Evolutionary conservation across 2,329 filamentous ascomycete species (phyloP).

Genomic region (Cordyceps militaris): DNA sequence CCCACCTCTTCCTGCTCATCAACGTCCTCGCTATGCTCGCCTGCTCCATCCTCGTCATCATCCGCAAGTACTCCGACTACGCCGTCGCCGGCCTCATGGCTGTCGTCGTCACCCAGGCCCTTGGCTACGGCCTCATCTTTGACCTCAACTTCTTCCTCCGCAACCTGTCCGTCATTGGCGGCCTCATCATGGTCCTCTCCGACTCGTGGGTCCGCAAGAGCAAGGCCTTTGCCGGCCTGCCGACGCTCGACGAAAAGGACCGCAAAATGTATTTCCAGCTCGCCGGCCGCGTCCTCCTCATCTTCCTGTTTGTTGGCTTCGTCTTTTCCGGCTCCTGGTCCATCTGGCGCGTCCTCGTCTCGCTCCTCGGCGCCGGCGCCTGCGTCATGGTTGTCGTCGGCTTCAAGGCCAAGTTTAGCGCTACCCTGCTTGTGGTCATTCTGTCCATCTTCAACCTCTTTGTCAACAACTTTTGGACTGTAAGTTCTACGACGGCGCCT

Average conservation of each 20-base stretch:
- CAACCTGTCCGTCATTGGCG: constrained; percentile 95
- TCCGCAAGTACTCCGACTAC: constrained; percentile 86
- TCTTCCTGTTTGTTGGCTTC: constrained; percentile 96
- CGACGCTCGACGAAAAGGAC: constrained; percentile 95
- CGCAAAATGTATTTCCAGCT: constrained; percentile 99
- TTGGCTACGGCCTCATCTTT: constrained; percentile 96
- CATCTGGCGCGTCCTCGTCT: constrained; percentile 79
- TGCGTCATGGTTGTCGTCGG: constrained; percentile 98
- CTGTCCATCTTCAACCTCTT: constrained; percentile 93
- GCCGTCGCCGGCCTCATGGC: constrained; percentile 84
- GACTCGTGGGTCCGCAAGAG: constrained; percentile 98
- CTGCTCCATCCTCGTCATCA: constrained; percentile 82
- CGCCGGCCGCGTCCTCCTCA: constrained; percentile 86
- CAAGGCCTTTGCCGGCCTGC: constrained; percentile 91
- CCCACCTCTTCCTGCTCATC: constrained; percentile 82
- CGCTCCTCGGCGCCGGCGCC: constrained; percentile 75
- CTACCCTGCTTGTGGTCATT: constrained; percentile 88
- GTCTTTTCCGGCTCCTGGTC: constrained; percentile 93
- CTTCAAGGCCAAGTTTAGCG: constrained; percentile 99
- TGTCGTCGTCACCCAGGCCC: constrained; percentile 86
- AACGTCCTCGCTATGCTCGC: constrained; percentile 84
- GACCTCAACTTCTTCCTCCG: constrained; percentile 99
- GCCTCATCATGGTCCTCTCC: constrained; percentile 93
- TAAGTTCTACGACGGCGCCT: constrained; percentile 40
- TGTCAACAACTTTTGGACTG: constrained; percentile 99